Conservation (phyloP, 371 early-diverging fungal species). For the Funneliformis caledonium region DNA sequence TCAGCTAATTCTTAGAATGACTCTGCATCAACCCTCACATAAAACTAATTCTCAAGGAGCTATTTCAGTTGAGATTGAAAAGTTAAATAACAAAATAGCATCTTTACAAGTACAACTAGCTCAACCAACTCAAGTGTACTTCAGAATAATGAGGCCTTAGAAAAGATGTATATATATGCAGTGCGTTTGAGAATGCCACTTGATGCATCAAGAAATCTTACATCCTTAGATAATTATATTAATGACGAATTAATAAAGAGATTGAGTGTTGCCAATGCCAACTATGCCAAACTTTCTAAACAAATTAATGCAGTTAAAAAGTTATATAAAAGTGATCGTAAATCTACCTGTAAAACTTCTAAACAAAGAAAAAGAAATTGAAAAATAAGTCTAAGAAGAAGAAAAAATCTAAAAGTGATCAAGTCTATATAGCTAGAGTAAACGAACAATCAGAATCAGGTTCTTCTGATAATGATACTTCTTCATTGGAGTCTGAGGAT, state of each 20-base stretch:
- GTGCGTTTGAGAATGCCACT: not conserved
- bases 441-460: too few relatives aligned
- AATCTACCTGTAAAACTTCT: not conserved
- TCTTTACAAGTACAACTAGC: slow-evolving; percentile 22
- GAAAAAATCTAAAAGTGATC: not conserved
- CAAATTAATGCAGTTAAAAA: not conserved
- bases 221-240: too few relatives aligned
- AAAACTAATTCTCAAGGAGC: not conserved
- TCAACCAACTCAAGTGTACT: not conserved
- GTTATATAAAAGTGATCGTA: not conserved
- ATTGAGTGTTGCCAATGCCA: too few relatives aligned
- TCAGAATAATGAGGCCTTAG: not conserved
- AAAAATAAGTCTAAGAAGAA: not conserved
- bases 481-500: too few relatives aligned
- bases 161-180: not conserved
- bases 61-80: slow-evolving; percentile 5
- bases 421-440: not conserved
- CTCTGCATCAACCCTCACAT: not conserved
- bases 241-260: too few relatives aligned
- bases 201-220: too few relatives aligned
- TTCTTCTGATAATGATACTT: too few relatives aligned
- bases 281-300: too few relatives aligned
- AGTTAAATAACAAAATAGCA: slow-evolving; percentile 6
- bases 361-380: not conserved
- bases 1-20: not conserved